Conservation (phyloP, 169 alveolate species). For the Cryptosporidium parvum region DNA sequence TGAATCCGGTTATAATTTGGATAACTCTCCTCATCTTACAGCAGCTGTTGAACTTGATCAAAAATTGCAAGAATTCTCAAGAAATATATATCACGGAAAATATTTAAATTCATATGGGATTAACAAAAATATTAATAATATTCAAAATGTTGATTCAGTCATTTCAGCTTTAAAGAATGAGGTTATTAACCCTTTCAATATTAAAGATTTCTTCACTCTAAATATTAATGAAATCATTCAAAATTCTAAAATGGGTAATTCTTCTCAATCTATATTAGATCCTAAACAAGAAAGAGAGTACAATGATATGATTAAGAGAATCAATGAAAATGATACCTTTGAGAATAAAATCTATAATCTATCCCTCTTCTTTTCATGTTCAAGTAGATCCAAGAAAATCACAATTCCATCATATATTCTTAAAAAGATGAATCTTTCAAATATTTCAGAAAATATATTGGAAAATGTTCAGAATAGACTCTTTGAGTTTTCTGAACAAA, state of each 20-base stretch:
- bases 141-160: constrained; percentile 80
- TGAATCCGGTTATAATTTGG: constrained; percentile 87
- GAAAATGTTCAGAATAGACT: constrained; percentile 48
- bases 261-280: background rate
- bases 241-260: background rate
- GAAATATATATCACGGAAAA: constrained; percentile 79
- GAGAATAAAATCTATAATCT: constrained; percentile 34
- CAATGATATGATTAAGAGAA: constrained; percentile 34
- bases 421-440: constrained; percentile 27
- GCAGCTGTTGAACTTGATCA: constrained; percentile 89
- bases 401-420: constrained; percentile 19
- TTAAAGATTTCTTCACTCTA: constrained; percentile 77
- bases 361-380: constrained; percentile 28
- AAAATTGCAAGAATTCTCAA: constrained; percentile 84
- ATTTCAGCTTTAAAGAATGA: constrained; percentile 80
- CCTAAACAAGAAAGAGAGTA: background rate
- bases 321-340: background rate
- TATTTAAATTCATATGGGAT: constrained; percentile 79
- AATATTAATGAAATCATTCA: constrained; percentile 18
- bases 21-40: constrained; percentile 87
- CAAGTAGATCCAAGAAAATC: constrained; percentile 27
- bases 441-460: constrained; percentile 8
- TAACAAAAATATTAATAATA: constrained; percentile 83
- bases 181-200: constrained; percentile 78
- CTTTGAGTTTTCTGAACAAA: constrained; percentile 53